Evolutionary conservation across 495 filamentous ascomycete genomes (phyloP).

Genomic region (Hypoxylon lenormandii): DNA sequence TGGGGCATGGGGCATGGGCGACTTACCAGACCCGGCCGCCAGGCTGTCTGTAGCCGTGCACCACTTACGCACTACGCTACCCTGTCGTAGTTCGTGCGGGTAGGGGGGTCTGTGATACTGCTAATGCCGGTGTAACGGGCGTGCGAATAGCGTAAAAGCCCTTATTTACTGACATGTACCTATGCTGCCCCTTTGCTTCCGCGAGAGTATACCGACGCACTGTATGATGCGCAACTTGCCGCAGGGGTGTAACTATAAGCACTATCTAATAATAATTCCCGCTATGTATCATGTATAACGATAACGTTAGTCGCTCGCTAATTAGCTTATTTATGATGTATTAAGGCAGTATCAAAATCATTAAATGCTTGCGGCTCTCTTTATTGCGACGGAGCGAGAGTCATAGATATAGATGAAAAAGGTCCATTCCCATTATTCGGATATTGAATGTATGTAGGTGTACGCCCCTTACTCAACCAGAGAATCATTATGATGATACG

Average conservation of each 20-base stretch:
- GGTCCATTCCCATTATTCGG: too few relatives aligned
- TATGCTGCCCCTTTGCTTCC: background rate
- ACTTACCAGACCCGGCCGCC: constrained; percentile 24
- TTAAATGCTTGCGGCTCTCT: constrained; percentile 8
- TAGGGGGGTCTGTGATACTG: constrained; percentile 8
- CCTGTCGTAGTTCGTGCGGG: constrained; percentile 36
- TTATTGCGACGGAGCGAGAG: background rate
- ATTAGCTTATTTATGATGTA: too few relatives aligned
- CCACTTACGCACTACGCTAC: constrained; percentile 2
- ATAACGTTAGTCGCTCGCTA: background rate
- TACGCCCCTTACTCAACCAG: too few relatives aligned
- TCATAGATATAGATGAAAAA: too few relatives aligned
- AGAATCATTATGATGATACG: too few relatives aligned
- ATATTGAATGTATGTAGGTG: too few relatives aligned
- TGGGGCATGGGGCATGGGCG: constrained; percentile 3
- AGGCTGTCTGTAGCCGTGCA: constrained; percentile 33
- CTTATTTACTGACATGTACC: background rate
- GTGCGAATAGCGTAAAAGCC: constrained; percentile 6
- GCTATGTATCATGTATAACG: background rate
- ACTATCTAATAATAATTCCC: constrained; percentile 4
- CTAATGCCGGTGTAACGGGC: constrained; percentile 19
- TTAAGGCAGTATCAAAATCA: background rate
- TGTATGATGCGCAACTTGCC: constrained; percentile 27
- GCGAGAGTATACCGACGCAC: background rate
- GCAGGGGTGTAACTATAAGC: constrained; percentile 13